Evolutionary conservation across 768 basidiomycete species (phyloP).

Genomic region (Termitomyces sp.): DNA sequence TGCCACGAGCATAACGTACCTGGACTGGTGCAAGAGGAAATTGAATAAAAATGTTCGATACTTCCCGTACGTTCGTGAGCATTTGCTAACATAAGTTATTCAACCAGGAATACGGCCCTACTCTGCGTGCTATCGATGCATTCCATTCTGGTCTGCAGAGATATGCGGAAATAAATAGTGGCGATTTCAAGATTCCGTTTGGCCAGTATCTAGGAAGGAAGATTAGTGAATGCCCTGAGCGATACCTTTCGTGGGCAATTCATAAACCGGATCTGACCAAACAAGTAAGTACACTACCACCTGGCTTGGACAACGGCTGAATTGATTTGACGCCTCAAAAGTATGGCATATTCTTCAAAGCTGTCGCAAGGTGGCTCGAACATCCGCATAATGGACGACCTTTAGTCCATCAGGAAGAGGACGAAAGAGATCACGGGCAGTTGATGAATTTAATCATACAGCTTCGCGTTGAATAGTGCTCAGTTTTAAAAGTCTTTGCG

Average conservation of each 20-base stretch:
- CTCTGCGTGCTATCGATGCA: not conserved
- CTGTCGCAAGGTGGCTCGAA: not conserved
- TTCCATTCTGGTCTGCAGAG: not conserved
- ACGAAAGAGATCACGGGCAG: too few relatives aligned
- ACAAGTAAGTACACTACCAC: not conserved
- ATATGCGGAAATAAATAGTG: not conserved
- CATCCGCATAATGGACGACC: not conserved
- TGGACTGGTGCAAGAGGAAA: slow-evolving; percentile 3
- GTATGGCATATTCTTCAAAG: not conserved
- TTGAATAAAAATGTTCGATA: not conserved
- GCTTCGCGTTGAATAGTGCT: too few relatives aligned
- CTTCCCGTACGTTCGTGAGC: not conserved
- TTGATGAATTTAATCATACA: too few relatives aligned
- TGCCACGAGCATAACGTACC: slow-evolving; percentile 6
- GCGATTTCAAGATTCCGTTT: not conserved
- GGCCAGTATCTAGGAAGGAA: not conserved
- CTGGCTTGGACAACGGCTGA: not conserved
- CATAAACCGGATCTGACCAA: too few relatives aligned
- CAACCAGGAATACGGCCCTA: not conserved
- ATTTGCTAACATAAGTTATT: not conserved
- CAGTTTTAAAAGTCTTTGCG: too few relatives aligned
- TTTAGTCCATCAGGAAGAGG: too few relatives aligned
- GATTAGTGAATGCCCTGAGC: not conserved
- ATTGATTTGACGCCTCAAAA: not conserved
- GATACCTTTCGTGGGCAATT: not conserved